Evolutionary conservation across 2,329 filamentous ascomycete species (phyloP).

Genomic region (Stachybotrys echinatus): DNA sequence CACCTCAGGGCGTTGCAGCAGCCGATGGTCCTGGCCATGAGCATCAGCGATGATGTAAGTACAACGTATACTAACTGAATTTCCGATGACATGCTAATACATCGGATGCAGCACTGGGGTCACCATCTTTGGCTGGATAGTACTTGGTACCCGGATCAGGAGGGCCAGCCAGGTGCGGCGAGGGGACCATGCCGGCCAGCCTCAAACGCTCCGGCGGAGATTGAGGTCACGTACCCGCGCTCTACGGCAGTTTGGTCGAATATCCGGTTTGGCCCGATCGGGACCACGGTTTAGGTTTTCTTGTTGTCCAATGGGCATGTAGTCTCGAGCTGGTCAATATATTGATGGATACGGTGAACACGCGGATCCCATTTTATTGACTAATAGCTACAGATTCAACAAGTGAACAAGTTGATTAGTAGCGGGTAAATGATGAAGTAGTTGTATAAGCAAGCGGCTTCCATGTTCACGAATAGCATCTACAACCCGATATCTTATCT

Average conservation of each 20-base stretch:
- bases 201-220: not conserved
- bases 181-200: not conserved
- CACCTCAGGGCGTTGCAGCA: conserved; percentile 49
- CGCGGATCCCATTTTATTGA: too few species aligned
- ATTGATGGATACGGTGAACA: too few species aligned
- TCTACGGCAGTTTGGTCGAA: conserved; percentile 41
- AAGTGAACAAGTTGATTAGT: too few species aligned
- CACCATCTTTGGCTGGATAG: conserved; percentile 59
- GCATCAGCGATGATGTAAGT: conserved; percentile 42
- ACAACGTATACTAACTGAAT: too few species aligned
- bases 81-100: not conserved
- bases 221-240: conserved; percentile 3
- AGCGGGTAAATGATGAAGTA: too few species aligned
- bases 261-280: conserved; percentile 43
- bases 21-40: conserved; percentile 62
- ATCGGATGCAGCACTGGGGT: not conserved
- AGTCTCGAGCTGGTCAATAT: too few species aligned
- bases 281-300: conserved; percentile 31
- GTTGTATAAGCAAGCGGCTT: too few species aligned
- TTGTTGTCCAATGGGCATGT: too few species aligned
- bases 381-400: too few species aligned
- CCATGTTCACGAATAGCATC: too few species aligned
- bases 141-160: conserved; percentile 40
- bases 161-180: not conserved
- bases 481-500: too few species aligned